phyloP scores from a whole-genome alignment of 2,329 filamentous ascomycete species.

The Hortaea sp. region DNA sequence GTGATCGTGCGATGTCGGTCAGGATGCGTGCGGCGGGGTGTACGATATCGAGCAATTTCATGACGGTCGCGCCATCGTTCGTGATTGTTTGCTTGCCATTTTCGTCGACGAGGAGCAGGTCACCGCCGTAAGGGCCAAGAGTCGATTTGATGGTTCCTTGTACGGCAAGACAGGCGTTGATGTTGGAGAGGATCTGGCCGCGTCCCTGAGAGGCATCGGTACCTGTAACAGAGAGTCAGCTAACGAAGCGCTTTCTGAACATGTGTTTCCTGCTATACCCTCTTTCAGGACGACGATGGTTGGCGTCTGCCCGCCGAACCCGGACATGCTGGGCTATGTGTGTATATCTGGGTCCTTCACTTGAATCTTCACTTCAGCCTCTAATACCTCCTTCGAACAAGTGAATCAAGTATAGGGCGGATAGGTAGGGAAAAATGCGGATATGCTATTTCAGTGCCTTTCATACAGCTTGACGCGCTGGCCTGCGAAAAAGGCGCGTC shows the following conservation, averaged over 20 bases:
- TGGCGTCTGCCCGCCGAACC: constrained; percentile 88
- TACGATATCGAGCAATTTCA: constrained; percentile 99
- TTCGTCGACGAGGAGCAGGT: constrained; percentile 87
- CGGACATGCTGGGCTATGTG: too few relatives aligned
- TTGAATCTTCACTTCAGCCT: too few relatives aligned
- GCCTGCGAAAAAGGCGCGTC: too few relatives aligned
- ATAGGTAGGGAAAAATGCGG: too few relatives aligned
- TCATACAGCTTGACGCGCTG: too few relatives aligned
- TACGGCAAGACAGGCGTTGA: constrained; percentile 94
- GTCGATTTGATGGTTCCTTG: constrained; percentile 94
- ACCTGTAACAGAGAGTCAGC: constrained; percentile 43
- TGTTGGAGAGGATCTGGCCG: constrained; percentile 93
- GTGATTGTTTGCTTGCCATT: constrained; percentile 97
- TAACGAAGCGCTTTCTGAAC: neutral
- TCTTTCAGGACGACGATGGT: constrained; percentile 98
- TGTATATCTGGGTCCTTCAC: too few relatives aligned
- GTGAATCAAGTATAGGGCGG: too few relatives aligned
- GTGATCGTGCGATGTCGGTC: constrained; percentile 94
- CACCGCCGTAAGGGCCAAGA: constrained; percentile 90
- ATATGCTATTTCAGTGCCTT: too few relatives aligned
- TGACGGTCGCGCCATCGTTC: constrained; percentile 97
- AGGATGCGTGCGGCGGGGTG: constrained; percentile 95
- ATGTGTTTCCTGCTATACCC: constrained; percentile 45
- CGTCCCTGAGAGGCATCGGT: constrained; percentile 97
- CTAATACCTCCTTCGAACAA: constrained; percentile 61